Conservation (phyloP, 2,329 filamentous ascomycete species). For the Pseudogymnoascus sp. region DNA sequence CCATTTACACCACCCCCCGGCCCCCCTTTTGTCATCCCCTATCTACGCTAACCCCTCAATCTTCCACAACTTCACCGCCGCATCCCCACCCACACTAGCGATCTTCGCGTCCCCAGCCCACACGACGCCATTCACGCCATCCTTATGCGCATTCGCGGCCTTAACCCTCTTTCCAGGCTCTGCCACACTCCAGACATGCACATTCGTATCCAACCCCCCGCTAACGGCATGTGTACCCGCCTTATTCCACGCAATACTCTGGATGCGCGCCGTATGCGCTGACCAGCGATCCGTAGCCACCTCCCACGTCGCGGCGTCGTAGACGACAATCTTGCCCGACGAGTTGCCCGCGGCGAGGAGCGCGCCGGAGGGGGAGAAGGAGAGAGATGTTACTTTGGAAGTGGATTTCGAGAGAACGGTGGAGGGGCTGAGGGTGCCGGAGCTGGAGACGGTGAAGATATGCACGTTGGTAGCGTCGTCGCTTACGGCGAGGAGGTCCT, state of each 20-base stretch:
- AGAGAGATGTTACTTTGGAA: constrained; percentile 66
- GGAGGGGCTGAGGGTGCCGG: constrained; percentile 41
- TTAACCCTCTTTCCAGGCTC: constrained; percentile 81
- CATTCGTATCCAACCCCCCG: constrained; percentile 81
- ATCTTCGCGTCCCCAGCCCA: constrained; percentile 65
- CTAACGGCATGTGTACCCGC: constrained; percentile 72
- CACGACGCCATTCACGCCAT: constrained; percentile 80
- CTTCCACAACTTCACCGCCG: constrained; percentile 82
- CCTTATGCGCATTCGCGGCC: constrained; percentile 84
- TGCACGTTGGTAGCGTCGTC: constrained; percentile 66
- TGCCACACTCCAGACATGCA: constrained; percentile 82
- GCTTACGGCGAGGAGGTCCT: constrained; percentile 65
- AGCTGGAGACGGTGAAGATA: constrained; percentile 56
- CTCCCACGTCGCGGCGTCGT: constrained; percentile 56
- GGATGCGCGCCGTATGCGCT: constrained; percentile 61
- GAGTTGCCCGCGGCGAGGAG: constrained; percentile 76
- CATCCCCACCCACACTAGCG: constrained; percentile 77
- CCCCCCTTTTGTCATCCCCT: not conserved
- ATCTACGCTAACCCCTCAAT: constrained; percentile 31
- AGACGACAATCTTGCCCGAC: constrained; percentile 81
- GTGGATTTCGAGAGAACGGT: constrained; percentile 55
- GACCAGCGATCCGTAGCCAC: constrained; percentile 75
- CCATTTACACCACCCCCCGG: not conserved
- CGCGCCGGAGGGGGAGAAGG: constrained; percentile 72
- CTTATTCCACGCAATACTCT: constrained; percentile 67